Evolutionary conservation across 805 yeast genomes (phyloP).

Genomic region (Torulaspora microellipsoides): DNA sequence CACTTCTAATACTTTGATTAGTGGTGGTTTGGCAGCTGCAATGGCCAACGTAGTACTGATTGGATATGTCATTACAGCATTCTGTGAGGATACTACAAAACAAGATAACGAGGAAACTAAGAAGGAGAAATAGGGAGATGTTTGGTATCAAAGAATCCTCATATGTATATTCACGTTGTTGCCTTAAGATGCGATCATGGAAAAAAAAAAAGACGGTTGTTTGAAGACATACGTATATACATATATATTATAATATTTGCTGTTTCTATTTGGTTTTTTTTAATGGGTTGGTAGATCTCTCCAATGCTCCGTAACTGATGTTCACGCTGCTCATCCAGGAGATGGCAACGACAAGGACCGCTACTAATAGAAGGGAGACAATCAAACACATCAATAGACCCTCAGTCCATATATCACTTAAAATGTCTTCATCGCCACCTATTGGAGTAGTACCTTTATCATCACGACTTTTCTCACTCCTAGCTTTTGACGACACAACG

Average conservation of each 20-base stretch:
- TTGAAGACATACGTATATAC: constrained; percentile 1
- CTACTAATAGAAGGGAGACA: constrained; percentile 56
- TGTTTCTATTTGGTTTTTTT: constrained; percentile 28
- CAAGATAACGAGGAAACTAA: constrained; percentile 36
- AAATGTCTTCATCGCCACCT: constrained; percentile 18
- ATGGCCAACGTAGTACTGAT: constrained; percentile 71
- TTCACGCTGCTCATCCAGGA: constrained; percentile 67
- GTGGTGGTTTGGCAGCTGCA: constrained; percentile 78
- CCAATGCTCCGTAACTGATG: constrained; percentile 79
- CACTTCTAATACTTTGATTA: constrained; percentile 49
- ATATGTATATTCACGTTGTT: too few species aligned
- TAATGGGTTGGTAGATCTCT: constrained; percentile 42
- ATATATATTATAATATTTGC: constrained; percentile 1
- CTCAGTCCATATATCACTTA: constrained; percentile 35
- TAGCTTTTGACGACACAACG: neutral
- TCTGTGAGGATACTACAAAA: constrained; percentile 53
- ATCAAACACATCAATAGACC: constrained; percentile 76
- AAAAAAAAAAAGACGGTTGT: too few species aligned
- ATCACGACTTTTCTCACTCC: constrained; percentile 5
- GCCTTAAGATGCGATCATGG: too few species aligned
- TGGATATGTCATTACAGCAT: constrained; percentile 70
- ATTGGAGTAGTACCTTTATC: constrained; percentile 1
- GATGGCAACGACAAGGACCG: constrained; percentile 57
- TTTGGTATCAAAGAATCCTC: too few species aligned
- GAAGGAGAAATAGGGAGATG: constrained; percentile 27